Conservation (phyloP, 495 filamentous ascomycete species). For the Terfezia boudieri region DNA sequence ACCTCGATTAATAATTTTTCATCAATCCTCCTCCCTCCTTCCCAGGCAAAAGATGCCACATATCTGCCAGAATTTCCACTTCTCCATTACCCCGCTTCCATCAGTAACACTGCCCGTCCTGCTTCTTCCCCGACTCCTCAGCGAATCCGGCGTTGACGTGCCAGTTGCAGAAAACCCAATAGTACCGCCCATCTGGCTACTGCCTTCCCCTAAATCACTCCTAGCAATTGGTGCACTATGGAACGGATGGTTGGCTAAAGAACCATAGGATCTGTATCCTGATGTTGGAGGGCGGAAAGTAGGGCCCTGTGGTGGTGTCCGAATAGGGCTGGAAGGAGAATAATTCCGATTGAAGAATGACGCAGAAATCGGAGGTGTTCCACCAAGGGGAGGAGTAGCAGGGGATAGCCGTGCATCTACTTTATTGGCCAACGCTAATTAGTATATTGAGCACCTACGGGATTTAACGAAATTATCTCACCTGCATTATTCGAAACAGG, state of each 20-base stretch:
- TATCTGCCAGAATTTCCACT: background rate
- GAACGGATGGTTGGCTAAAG: slow-evolving; percentile 14
- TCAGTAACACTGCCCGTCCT: background rate
- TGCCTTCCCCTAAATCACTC: background rate
- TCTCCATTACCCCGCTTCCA: background rate
- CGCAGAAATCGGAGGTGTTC: slow-evolving; percentile 11
- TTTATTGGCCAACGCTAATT: background rate
- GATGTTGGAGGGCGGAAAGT: slow-evolving; percentile 13
- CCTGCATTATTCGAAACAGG: background rate
- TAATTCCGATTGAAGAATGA: slow-evolving; percentile 8
- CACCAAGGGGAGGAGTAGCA: background rate
- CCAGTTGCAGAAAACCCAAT: background rate
- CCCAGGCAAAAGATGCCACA: background rate
- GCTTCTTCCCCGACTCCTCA: background rate
- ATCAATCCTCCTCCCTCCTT: background rate
- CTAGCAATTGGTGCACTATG: slow-evolving; percentile 11
- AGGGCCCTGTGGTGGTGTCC: slow-evolving; percentile 8
- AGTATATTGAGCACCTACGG: too few species aligned
- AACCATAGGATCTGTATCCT: slow-evolving; percentile 18
- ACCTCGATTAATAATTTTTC: background rate
- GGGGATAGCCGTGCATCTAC: background rate
- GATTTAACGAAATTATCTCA: background rate
- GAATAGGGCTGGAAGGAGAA: slow-evolving; percentile 6
- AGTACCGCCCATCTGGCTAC: background rate
- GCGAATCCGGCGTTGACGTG: background rate